Base-by-base conservation (phyloP, 2,329 filamentous ascomycete species). In the Biscogniauxia mediterranea region DNA sequence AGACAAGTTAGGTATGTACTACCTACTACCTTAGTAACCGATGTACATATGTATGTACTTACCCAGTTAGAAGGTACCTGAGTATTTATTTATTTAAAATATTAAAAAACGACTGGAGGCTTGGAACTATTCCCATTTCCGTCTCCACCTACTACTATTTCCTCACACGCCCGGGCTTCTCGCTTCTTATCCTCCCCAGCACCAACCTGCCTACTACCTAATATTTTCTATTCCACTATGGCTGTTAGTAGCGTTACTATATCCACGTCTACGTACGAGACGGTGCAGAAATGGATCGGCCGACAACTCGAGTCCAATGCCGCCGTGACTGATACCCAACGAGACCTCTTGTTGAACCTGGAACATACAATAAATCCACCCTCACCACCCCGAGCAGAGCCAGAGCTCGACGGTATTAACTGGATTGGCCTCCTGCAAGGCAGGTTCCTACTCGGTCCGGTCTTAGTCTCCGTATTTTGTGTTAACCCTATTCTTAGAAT, bases 401-500 rank as follows among this genome's bases (percentile, higher is more conserved):
- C 69, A 2, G 67, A 70, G 5, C 0, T 75, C 8, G 72, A 62
- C 1, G 64, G 71, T 0, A 63, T 54, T 0, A 77, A 81, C 69
- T 81, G 77, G 74, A 56, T 81, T 32, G 74, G 77, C n/a, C 21
- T 74, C 5, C 64, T 81, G 13, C 68, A 71, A 55, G 67, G 80
- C 77, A 66, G 64, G 74, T 58, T n/a, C 11, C 59, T 42, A 60
- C 50, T 25, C 25, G 23, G 21, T 5, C 25, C 9, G 21, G 11
- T 56, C 3, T 51, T 76, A 7, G 52, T 66, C 0, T 62, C 60
- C 50, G 56, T 52, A 9, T 38, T 61, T 64, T 13, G 61, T 65
- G 4, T 56, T 61, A 25, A 77, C 73, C 52, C 71, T 69, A 6
- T 61, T 66, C 11, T 55, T 61, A 70, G 77, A 75, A 19, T 77